A percentile compares a stretch with the other conserved stretches of the same genome.
Conservation (phyloP, 23 red algal genomes). For the Cyanidiococcus yangmingshanensis region DNA sequence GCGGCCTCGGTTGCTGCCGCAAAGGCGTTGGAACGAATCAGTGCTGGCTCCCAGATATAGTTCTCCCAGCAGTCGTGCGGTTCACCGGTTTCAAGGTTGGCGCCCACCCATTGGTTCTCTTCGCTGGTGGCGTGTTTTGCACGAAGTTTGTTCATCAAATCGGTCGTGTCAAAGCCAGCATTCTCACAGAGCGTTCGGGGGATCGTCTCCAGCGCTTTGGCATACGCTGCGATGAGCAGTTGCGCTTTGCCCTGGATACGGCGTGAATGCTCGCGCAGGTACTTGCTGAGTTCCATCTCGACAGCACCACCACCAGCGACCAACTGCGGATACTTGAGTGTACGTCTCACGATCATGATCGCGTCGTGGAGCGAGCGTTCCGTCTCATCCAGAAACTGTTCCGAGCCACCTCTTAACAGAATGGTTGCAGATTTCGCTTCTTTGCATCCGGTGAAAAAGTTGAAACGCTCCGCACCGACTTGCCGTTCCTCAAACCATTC, state of each 20-base stretch:
- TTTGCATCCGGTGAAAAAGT: conserved; percentile 85
- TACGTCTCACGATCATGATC: conserved; percentile 91
- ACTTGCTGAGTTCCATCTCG: conserved; percentile 85
- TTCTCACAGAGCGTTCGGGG: conserved; percentile 91
- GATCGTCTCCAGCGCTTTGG: conserved; percentile 84
- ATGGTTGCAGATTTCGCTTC: conserved; percentile 83
- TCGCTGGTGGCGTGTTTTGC: conserved; percentile 67
- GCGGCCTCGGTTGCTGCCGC: conserved; percentile 93
- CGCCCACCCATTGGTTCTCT: conserved; percentile 46
- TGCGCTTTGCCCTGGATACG: conserved; percentile 83
- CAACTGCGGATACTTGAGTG: conserved; percentile 72
- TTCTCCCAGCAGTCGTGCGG: conserved; percentile 76
- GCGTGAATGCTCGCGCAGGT: conserved; percentile 50
- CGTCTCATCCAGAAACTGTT: conserved; percentile 97
- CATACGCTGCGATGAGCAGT: conserved; percentile 73
- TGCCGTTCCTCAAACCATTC: conserved; percentile 81
- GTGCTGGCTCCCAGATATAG: conserved; percentile 86
- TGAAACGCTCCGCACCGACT: conserved; percentile 91
- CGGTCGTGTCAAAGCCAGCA: conserved; percentile 90
- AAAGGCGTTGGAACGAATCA: conserved; percentile 79
- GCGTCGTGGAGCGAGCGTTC: conserved; percentile 92
- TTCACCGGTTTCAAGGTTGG: conserved; percentile 70
- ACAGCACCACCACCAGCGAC: conserved; percentile 85
- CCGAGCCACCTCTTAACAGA: conserved; percentile 83
- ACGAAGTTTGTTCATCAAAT: conserved; percentile 81